phyloP scores from a whole-genome alignment of 805 yeast genomes.

The Wickerhamomyces sydowiorum region DNA sequence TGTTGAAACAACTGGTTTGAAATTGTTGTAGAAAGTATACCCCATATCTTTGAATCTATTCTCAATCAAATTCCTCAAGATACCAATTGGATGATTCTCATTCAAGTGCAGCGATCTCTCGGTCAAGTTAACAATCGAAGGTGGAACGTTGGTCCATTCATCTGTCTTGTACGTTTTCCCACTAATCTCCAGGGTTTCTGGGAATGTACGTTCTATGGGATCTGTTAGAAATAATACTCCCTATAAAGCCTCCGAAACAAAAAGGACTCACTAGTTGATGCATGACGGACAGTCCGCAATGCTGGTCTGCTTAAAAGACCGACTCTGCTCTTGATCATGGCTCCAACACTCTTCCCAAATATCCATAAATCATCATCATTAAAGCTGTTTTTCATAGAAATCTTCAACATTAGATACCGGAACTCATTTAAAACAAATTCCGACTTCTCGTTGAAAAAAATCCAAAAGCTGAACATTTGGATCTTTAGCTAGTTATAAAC shows the following conservation, averaged over 20 bases:
- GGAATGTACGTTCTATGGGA: constrained; percentile 12
- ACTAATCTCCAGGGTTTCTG: constrained; percentile 32
- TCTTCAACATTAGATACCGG: not conserved
- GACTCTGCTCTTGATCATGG: not conserved
- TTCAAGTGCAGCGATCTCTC: constrained; percentile 70
- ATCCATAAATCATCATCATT: not conserved
- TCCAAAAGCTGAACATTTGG: not conserved
- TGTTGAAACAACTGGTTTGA: constrained; percentile 77
- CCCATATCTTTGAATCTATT: constrained; percentile 58
- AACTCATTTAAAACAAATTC: not conserved
- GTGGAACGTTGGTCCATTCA: constrained; percentile 83
- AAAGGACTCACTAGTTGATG: constrained; percentile 8
- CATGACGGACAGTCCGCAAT: constrained; percentile 3
- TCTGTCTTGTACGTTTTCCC: constrained; percentile 55
- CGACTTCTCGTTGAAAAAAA: not conserved
- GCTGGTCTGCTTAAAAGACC: not conserved
- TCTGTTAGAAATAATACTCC: not conserved
- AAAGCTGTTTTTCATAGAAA: no score
- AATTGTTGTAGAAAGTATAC: constrained; percentile 72
- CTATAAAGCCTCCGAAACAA: not conserved
- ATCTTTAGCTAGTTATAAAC: not conserved
- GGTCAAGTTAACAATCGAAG: constrained; percentile 59
- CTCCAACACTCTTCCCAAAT: not conserved
- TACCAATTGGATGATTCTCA: constrained; percentile 84
- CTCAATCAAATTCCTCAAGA: constrained; percentile 70